Evolutionary conservation across 768 basidiomycete genomes (phyloP).

Genomic region (Lactarius vividus): DNA sequence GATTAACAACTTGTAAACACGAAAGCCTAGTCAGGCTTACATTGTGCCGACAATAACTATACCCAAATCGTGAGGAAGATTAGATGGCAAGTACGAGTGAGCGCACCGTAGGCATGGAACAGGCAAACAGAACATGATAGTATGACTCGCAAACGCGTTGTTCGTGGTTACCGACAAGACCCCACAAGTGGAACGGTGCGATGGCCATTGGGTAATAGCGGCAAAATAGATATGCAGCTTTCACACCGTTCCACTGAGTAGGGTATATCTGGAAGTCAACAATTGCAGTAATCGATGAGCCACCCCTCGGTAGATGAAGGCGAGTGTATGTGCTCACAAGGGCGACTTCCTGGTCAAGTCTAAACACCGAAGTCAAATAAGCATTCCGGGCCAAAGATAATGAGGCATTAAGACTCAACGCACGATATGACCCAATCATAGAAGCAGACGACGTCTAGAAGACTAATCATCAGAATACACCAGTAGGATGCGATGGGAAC

Average conservation of each 20-base stretch:
- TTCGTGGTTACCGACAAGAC: background rate
- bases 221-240: constrained; percentile 22
- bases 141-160: background rate
- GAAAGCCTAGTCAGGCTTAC: background rate
- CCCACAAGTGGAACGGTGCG: constrained; percentile 23
- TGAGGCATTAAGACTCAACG: constrained; percentile 6
- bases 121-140: constrained; percentile 17
- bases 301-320: background rate
- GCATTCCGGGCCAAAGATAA: background rate
- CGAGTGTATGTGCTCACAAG: constrained; percentile 1
- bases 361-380: background rate
- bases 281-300: background rate
- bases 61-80: background rate
- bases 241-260: constrained; percentile 14
- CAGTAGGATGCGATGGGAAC: background rate
- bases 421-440: constrained; percentile 29
- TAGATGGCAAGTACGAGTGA: background rate
- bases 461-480: background rate
- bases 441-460: constrained; percentile 19
- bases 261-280: constrained; percentile 19
- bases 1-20: background rate
- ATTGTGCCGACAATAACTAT: constrained; percentile 19
- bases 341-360: constrained; percentile 20
- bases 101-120: constrained; percentile 18
- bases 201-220: constrained; percentile 21